Percentiles rank a stretch among this genome's conserved stretches.
phyloP scores from a whole-genome alignment of 306 rosid genomes.

The Canavalia gladiata region DNA sequence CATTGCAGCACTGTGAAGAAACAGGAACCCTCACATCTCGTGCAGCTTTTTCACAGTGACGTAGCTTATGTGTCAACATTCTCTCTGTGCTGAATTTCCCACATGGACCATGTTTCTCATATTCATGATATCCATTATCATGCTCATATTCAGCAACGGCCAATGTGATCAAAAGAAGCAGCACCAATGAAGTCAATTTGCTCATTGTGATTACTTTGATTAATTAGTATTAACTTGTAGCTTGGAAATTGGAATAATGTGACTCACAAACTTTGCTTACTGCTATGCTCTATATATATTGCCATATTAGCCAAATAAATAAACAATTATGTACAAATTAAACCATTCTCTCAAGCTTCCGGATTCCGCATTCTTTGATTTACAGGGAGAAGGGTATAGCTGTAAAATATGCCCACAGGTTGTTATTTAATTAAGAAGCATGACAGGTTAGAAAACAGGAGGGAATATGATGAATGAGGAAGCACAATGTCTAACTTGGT shows the following conservation, averaged over 20 bases:
- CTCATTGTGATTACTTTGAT: neutral
- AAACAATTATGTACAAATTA: neutral
- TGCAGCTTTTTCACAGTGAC: slow-evolving; percentile 33
- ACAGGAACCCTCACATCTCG: neutral
- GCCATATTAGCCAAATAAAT: neutral
- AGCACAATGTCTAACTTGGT: neutral
- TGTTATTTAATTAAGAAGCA: neutral
- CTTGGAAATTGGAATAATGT: neutral
- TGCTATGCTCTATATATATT: neutral
- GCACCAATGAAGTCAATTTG: neutral
- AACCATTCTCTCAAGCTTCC: neutral
- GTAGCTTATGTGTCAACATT: slow-evolving; percentile 21
- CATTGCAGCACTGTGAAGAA: slow-evolving; percentile 2
- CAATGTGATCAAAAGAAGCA: neutral
- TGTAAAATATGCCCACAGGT: neutral
- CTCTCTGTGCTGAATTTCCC: slow-evolving; percentile 20
- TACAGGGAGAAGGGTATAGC: neutral
- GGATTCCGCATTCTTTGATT: neutral
- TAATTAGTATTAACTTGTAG: neutral
- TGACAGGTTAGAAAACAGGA: neutral
- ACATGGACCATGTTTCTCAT: neutral
- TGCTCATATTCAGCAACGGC: neutral
- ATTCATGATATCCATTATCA: neutral
- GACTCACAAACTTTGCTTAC: neutral
- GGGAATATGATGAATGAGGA: neutral